Conservation (phyloP, 1,139 yeast genomes). For the Zygotorulaspora mrakii region DNA sequence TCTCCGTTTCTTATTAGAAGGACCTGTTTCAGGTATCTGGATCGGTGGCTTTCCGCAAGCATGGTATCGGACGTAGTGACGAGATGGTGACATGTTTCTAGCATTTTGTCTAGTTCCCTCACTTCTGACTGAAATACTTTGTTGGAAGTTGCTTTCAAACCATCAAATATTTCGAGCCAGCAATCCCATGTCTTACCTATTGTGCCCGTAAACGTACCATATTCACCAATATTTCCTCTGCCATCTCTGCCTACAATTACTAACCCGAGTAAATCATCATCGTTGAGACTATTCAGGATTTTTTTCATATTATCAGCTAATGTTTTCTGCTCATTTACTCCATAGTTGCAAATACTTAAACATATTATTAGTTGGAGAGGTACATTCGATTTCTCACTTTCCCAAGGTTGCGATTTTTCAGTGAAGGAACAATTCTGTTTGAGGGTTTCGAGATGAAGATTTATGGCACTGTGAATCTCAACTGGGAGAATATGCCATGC, state of each 20-base stretch:
- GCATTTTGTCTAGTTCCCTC: slow-evolving; percentile 14
- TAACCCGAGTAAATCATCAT: slow-evolving; percentile 51
- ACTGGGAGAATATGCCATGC: slow-evolving; percentile 43
- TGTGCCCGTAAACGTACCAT: slow-evolving; percentile 56
- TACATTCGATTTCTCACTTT: slow-evolving; percentile 39
- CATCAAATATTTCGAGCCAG: slow-evolving; percentile 42
- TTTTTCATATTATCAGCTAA: slow-evolving; percentile 28
- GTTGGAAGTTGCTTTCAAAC: slow-evolving; percentile 5
- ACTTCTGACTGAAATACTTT: slow-evolving; percentile 6
- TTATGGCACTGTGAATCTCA: slow-evolving; percentile 36
- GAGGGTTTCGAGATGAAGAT: slow-evolving; percentile 20
- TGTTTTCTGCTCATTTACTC: slow-evolving; percentile 3
- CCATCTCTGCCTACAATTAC: slow-evolving; percentile 52
- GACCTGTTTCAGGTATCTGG: slow-evolving; percentile 13
- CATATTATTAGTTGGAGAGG: slow-evolving; percentile 50
- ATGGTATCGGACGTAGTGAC: slow-evolving; percentile 14
- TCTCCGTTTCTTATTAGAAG: slow-evolving; percentile 11
- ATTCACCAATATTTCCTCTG: slow-evolving; percentile 33
- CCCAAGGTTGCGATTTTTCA: slow-evolving; percentile 39
- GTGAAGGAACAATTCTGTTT: neutral
- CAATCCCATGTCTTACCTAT: slow-evolving; percentile 52
- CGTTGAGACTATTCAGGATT: slow-evolving; percentile 38
- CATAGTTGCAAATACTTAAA: slow-evolving; percentile 37
- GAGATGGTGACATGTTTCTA: slow-evolving; percentile 14
- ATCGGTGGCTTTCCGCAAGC: slow-evolving; percentile 7